Base-by-base conservation (phyloP, 1,284 basidiomycete genomes). In the Leccinum holopus region DNA sequence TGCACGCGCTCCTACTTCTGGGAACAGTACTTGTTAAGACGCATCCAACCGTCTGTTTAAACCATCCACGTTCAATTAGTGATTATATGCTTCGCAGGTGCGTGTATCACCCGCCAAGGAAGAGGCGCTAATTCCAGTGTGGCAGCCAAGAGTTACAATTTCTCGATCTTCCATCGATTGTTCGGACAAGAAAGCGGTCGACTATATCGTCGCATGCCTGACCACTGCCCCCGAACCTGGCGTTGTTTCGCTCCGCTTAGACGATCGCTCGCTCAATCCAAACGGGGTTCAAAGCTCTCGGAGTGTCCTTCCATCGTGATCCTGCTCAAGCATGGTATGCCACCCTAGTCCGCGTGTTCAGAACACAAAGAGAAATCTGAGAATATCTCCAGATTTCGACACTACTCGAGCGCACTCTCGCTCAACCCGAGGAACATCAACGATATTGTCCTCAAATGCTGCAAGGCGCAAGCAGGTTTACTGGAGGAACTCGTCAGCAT, bases 81-180 rank as follows among this genome's bases (percentile, higher is more conserved):
- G n/a, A n/a, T n/a, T n/a, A 25, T 97, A 94, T 76, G 75, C 95
- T 28, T 79, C 82, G 21, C 66, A 69, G 61, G 72, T 74, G 11
- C 33, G 61, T 63, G 5, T 18, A 10, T 47, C 5, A 2, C 3
- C 3, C 16, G 16, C 33, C 3, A 5, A n/a, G 1, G 16, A n/a
- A 0, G 8, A 14, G 1, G 5, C 59, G 25, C 58, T 66, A 7
- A 70, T 58, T 12, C 30, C 9, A 10, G 58, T 57, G 10, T 58
- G 56, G 9, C 60, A 93, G 87, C 94, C 1, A 86, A 84, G 67
- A 85, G 79, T 77, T 98, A 11, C 87, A 83, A 64, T 97, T 95
- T 70, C 76, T 98, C 37, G 96, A 99, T 73, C 76, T 99, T 28
- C 96, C 94, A 1, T 93, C 94, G 65, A 98, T 93, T 66, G 76